Evolutionary conservation across 805 yeast species (phyloP).

Genomic region (Kluyveromyces siamensis): DNA sequence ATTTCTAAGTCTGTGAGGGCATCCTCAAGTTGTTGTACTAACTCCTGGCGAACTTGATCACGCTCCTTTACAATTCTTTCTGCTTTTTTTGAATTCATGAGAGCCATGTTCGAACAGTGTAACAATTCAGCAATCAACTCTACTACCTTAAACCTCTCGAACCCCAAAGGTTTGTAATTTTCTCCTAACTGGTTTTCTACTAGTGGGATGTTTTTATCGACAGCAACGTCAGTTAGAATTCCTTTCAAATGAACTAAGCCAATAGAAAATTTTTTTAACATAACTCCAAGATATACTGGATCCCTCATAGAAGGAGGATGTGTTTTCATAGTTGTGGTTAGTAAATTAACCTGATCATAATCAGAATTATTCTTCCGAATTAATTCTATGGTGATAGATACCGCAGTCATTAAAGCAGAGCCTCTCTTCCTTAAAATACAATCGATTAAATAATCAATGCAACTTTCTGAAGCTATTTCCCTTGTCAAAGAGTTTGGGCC

Average conservation of each 20-base stretch:
- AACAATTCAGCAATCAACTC: slow-evolving; percentile 89
- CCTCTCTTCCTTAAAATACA: slow-evolving; percentile 64
- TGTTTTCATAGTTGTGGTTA: slow-evolving; percentile 62
- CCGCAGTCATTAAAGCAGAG: slow-evolving; percentile 80
- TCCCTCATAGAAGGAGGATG: slow-evolving; percentile 88
- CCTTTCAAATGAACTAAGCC: slow-evolving; percentile 32
- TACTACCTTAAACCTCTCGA: slow-evolving; percentile 81
- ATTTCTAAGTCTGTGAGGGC: slow-evolving; percentile 25
- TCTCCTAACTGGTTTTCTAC: slow-evolving; percentile 57
- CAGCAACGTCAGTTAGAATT: slow-evolving; percentile 18
- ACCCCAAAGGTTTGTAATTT: slow-evolving; percentile 66
- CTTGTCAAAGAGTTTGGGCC: slow-evolving; percentile 92
- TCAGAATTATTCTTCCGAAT: slow-evolving; percentile 94
- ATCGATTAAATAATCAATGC: slow-evolving; percentile 52
- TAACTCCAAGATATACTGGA: slow-evolving; percentile 79
- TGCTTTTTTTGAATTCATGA: slow-evolving; percentile 70
- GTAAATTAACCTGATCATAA: slow-evolving; percentile 77
- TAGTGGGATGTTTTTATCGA: slow-evolving; percentile 14
- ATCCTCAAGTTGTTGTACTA: slow-evolving; percentile 31
- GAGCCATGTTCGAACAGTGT: slow-evolving; percentile 96
- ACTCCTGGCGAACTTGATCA: slow-evolving; percentile 53
- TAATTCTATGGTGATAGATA: slow-evolving; percentile 85
- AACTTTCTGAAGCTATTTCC: slow-evolving; percentile 65
- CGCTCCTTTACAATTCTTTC: slow-evolving; percentile 59
- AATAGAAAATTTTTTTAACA: slow-evolving; percentile 65